Base-by-base conservation (phyloP, 441 rosid species). In the Eruca vesicaria region DNA sequence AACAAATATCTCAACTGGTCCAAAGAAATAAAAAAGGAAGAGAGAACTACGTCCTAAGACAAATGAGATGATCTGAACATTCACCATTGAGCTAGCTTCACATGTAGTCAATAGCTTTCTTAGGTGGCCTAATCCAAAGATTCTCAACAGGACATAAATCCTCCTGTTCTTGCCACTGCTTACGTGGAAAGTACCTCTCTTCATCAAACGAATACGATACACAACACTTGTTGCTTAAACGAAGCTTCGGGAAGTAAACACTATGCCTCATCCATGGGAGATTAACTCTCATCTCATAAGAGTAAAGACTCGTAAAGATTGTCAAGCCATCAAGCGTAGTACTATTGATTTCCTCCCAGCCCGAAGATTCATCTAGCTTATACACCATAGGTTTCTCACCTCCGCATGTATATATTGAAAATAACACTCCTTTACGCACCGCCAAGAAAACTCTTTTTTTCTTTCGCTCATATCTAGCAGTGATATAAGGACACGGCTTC, bases 151-250 rank as follows among this genome's bases (percentile, higher is more conserved):
- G 45, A 38, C 45, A 38, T 38, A 38, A 38, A 38, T 38, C 45
- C 45, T 38, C 45, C 2, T 38, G 45, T 38, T 38, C 45, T 11
- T 38, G 45, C 45, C 45, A 38, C 15, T 83, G 45, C 45, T 38
- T 38, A 38, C 45, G 45, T 6, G 45, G 45, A 38, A 11, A 38
- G 11, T 11, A 38, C 45, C 45, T 38, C 11, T 38, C 45, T 38
- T 11, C 45, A 38, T 11, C 79, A 35, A 88, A 82, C 6, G 92
- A 88, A 79, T 80, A 90, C 11, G 91, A 86, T 64, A 90, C 84
- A 83, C 93, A 90, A 32, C 88, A 89, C 74, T 82, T 88, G 70
- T 90, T 85, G 77, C 78, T 81, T 82, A 85, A 86, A 48, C 90
- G 90, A 32, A 87, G 88, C 81, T 83, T 88, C 15, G 74, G 74